These are phyloP conservation scores for Mortierella sp. DNA, from an alignment of 371 early-diverging fungal genomes.

Conservation along the genomic window DNA sequence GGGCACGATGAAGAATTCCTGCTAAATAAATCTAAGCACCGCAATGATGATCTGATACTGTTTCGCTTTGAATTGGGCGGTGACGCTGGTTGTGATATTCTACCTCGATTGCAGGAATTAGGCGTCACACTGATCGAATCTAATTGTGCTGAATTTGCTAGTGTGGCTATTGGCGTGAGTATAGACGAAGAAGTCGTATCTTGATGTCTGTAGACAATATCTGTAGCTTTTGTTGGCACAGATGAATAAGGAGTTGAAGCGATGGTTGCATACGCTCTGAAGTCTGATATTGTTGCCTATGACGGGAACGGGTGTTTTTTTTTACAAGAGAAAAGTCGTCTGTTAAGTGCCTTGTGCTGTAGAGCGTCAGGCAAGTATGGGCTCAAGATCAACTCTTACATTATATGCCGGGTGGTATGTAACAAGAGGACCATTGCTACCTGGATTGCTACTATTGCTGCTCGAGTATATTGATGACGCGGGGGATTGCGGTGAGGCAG, in stretches of 20 bases:
- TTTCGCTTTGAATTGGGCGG: slow-evolving; percentile 4
- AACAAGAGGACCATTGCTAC: slow-evolving; percentile 18
- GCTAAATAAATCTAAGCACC: slow-evolving; percentile 2
- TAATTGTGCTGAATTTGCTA: background rate
- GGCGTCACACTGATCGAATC: slow-evolving; percentile 7
- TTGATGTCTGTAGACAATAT: slow-evolving; percentile 13
- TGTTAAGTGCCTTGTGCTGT: background rate
- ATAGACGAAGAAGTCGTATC: slow-evolving; percentile 3
- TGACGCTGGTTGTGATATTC: slow-evolving; percentile 3
- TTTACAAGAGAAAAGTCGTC: background rate
- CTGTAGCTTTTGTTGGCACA: slow-evolving; percentile 28
- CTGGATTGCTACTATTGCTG: slow-evolving; percentile 10
- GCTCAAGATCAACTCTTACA: slow-evolving; percentile 14
- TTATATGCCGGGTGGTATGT: slow-evolving; percentile 33
- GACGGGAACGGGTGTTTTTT: no score
- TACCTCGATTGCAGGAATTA: background rate
- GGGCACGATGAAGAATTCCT: background rate
- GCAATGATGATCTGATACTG: slow-evolving; percentile 13
- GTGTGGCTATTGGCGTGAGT: background rate
- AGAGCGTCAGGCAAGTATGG: background rate
- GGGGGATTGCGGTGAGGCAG: slow-evolving; percentile 16
- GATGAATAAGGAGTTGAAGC: slow-evolving; percentile 21
- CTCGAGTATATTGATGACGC: slow-evolving; percentile 13
- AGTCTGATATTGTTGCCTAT: slow-evolving; percentile 41
- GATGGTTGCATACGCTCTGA: slow-evolving; percentile 36